Conservation (phyloP, 2,329 filamentous ascomycete genomes). For the Neocatenulostroma microsporum region DNA sequence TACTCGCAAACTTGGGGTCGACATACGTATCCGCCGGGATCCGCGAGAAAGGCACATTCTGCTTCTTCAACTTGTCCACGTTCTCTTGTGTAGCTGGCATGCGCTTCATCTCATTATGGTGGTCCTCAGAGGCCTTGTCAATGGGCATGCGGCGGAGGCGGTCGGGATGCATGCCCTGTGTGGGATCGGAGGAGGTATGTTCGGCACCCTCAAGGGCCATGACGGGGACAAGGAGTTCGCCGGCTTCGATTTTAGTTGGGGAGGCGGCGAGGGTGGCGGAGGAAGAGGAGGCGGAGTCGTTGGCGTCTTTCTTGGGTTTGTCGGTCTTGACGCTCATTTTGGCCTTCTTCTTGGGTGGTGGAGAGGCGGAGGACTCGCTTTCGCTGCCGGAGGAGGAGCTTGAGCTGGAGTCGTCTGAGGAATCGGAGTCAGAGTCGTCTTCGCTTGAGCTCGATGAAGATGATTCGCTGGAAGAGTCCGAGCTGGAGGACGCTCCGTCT, state of each 20-base stretch:
- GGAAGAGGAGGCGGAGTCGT: conserved; percentile 43
- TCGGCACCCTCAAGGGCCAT: conserved; percentile 27
- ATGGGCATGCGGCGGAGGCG: conserved; percentile 21
- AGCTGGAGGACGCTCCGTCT: conserved; percentile 3
- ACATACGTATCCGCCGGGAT: conserved; percentile 62
- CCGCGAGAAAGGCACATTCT: conserved; percentile 66
- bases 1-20: conserved; percentile 63
- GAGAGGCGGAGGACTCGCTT: conserved; percentile 11
- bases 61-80: conserved; percentile 41
- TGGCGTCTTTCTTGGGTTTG: conserved; percentile 11
- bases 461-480: conserved; percentile 11
- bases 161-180: conserved; percentile 33
- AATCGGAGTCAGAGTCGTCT: too few species aligned
- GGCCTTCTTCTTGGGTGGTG: conserved; percentile 17
- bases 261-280: conserved; percentile 24
- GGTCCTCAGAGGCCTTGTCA: background rate
- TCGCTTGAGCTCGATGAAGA: conserved; percentile 2
- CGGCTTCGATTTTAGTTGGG: conserved; percentile 22
- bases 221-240: conserved; percentile 30
- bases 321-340: conserved; percentile 17
- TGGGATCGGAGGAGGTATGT: too few species aligned
- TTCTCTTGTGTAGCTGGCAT: conserved; percentile 13
- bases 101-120: conserved; percentile 1
- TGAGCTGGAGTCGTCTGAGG: conserved; percentile 12
- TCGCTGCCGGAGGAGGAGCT: conserved; percentile 16